These are phyloP conservation scores for Larix kaempferi DNA, from an alignment of 75 land plant genomes.

Conservation along the genomic window DNA sequence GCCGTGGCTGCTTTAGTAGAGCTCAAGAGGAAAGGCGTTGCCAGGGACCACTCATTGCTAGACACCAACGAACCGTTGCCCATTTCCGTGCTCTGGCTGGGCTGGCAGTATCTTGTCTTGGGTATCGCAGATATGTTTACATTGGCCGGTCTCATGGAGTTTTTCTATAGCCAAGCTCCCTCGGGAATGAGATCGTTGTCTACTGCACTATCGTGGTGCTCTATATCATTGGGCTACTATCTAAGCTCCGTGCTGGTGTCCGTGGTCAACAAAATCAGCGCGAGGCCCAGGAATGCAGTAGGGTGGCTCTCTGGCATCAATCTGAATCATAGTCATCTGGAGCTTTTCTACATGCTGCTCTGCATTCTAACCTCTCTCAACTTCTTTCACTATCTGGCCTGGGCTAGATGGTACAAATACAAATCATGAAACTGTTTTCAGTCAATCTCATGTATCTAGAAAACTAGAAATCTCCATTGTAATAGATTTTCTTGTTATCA, in stretches of 20 bases:
- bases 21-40: slow-evolving; percentile 44
- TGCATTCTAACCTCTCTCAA: slow-evolving; percentile 54
- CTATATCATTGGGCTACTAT: slow-evolving; percentile 76
- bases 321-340: slow-evolving; percentile 64
- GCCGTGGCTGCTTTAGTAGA: slow-evolving; percentile 67
- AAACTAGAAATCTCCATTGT: too few species aligned
- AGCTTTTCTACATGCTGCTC: slow-evolving; percentile 85
- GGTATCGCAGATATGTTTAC: slow-evolving; percentile 82
- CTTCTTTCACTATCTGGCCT: slow-evolving; percentile 53
- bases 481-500: too few species aligned
- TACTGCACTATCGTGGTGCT: slow-evolving; percentile 70
- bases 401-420: slow-evolving; percentile 66
- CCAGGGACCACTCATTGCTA: slow-evolving; percentile 15
- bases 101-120: slow-evolving; percentile 67
- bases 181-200: slow-evolving; percentile 71
- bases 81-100: slow-evolving; percentile 71
- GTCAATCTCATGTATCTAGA: too few species aligned
- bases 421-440: slow-evolving; percentile 11
- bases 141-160: slow-evolving; percentile 75
- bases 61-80: slow-evolving; percentile 41
- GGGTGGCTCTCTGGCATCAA: slow-evolving; percentile 68
- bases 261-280: slow-evolving; percentile 48
- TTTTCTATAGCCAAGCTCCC: slow-evolving; percentile 94
- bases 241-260: slow-evolving; percentile 81
- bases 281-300: slow-evolving; percentile 15